Evolutionary conservation across 179 eudicot genomes (phyloP), one percentile per base, ranked within the genome.

Genomic region (Carnegiea gigantea): DNA sequence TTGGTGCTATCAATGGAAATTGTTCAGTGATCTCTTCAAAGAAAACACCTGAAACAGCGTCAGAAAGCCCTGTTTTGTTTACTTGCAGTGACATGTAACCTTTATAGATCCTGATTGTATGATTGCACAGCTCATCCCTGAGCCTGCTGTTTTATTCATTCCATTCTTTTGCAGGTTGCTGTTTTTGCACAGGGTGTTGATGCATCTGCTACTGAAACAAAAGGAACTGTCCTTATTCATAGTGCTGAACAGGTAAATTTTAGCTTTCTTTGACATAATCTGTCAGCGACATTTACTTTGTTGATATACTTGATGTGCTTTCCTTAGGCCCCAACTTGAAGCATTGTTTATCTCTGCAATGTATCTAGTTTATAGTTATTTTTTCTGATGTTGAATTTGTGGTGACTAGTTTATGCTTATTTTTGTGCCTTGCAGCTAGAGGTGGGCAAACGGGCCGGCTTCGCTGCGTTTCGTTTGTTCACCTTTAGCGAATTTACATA

Each of bases 211-310:
- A 93, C 98, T 81, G 98, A 95, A 88, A 95, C 98, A 64, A 95
- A 95, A 88, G 98, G 98, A 86, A 95, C 98, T 26, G 98, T 95
- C 48, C 90, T 95, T 68, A 95, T 93, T 85, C 98, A 93, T 84
- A 95, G 90, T 81, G 98, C 98, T 77, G 94, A 92, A 64, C 97
- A 93, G 98, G 98, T 92, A 86, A 40, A 48, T 60, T 51, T 18
- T 59, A 65, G 80, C 60, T 78, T 54, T 54, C 40, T 65, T 17
- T 36, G 11, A 54, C 60, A 48, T 11, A 48, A 48, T 48, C 51
- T 48, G 51, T 48, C 51, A 48, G 43, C 43, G 43, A 48, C 51
- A 1, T 48, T 11, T 7, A 6, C 51, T 48, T 48, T 48, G 51
- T 48, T 48, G 51, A 48, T 48, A 11, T 48, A 11, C 10, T 48